A percentile compares a stretch with the other conserved stretches of the same genome.
These are phyloP conservation scores for Linum usitatissimum DNA, from an alignment of 345 rosid species.

Conservation along the genomic window DNA sequence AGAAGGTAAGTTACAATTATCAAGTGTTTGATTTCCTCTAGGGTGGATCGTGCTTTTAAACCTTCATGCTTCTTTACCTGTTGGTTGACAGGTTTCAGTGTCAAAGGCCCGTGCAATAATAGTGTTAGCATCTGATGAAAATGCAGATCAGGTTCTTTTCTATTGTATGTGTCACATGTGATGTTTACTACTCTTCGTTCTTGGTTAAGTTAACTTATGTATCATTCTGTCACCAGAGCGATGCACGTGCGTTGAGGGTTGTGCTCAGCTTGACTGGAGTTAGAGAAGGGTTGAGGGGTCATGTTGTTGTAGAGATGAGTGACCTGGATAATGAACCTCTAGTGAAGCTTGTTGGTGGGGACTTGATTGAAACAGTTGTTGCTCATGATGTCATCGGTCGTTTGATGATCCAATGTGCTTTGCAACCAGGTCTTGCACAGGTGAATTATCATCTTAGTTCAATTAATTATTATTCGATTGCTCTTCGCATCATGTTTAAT, in stretches of 20 bases:
- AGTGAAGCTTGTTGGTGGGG: slow-evolving; percentile 95
- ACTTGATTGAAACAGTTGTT: slow-evolving; percentile 78
- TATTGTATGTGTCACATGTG: slow-evolving; percentile 5
- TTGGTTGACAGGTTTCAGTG: slow-evolving; percentile 55
- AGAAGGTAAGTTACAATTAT: slow-evolving; percentile 38
- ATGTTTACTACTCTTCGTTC: neutral
- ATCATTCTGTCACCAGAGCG: slow-evolving; percentile 42
- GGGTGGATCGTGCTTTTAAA: neutral
- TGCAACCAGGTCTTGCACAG: slow-evolving; percentile 95
- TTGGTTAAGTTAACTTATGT: slow-evolving; percentile 7
- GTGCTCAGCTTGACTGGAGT: slow-evolving; percentile 89
- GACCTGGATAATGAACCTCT: slow-evolving; percentile 90
- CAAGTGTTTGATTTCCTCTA: neutral
- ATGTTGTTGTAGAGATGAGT: slow-evolving; percentile 93
- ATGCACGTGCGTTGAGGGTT: slow-evolving; percentile 86
- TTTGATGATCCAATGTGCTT: slow-evolving; percentile 89
- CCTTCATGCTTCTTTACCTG: neutral
- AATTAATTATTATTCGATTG: neutral
- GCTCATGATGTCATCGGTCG: slow-evolving; percentile 97
- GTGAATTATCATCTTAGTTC: slow-evolving; percentile 14
- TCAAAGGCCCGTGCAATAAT: slow-evolving; percentile 83
- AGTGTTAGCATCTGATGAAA: slow-evolving; percentile 80
- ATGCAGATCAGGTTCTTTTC: slow-evolving; percentile 76
- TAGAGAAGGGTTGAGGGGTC: slow-evolving; percentile 73
- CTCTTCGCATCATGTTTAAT: neutral